phyloP scores from a whole-genome alignment of 1,284 basidiomycete species.

The Pseudozyma hubeiensis region DNA sequence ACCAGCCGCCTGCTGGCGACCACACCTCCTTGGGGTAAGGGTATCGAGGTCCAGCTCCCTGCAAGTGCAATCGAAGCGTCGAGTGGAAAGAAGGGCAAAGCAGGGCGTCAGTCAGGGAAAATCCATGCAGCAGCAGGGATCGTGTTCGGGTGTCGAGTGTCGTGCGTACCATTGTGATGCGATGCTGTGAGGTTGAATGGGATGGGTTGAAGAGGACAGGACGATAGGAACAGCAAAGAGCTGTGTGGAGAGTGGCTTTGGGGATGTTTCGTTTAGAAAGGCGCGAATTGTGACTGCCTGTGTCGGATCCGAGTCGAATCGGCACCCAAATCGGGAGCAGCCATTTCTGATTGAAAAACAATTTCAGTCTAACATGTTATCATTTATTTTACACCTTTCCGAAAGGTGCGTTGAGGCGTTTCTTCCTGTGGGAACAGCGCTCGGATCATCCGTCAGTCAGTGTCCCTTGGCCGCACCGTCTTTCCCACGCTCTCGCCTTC shows the following conservation, averaged over 20 bases:
- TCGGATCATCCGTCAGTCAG: constrained; percentile 11
- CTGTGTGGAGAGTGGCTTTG: too few species aligned
- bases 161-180: constrained; percentile 7
- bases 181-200: neutral
- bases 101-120: neutral
- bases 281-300: neutral
- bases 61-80: neutral
- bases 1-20: constrained; percentile 74
- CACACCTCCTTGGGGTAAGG: constrained; percentile 75
- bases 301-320: constrained; percentile 23
- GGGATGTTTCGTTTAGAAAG: neutral
- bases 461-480: neutral
- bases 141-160: neutral
- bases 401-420: too few species aligned
- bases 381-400: too few species aligned
- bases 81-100: neutral
- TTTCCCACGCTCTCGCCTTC: neutral
- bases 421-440: constrained; percentile 5
- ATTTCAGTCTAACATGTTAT: neutral
- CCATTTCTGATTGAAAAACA: neutral
- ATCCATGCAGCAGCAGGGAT: neutral
- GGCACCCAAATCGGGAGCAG: constrained; percentile 1
- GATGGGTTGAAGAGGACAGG: neutral
- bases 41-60: constrained; percentile 71
- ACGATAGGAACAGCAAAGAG: neutral